A percentile compares a stretch with the other conserved stretches of the same genome.
These are phyloP conservation scores for Penicillium sp. DNA, from an alignment of 2,329 filamentous ascomycete genomes.

Conservation along the genomic window DNA sequence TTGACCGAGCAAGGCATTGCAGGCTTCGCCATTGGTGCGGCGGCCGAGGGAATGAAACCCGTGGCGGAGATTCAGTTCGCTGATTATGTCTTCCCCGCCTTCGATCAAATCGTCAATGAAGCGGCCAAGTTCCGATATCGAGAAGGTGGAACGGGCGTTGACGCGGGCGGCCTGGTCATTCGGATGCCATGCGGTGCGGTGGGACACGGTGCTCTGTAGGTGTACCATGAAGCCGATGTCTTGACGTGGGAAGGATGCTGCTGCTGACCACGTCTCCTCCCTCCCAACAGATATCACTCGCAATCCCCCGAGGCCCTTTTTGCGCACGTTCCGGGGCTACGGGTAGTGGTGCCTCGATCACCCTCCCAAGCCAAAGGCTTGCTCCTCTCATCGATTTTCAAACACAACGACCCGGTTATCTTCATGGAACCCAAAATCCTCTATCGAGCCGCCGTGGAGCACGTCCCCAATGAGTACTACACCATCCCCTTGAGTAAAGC, in stretches of 20 bases:
- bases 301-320: slow-evolving; percentile 88
- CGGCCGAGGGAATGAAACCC: slow-evolving; percentile 86
- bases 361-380: slow-evolving; percentile 87
- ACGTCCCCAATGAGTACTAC: slow-evolving; percentile 78
- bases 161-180: slow-evolving; percentile 76
- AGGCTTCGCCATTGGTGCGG: slow-evolving; percentile 86
- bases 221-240: too few species aligned
- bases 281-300: slow-evolving; percentile 63
- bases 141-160: slow-evolving; percentile 61
- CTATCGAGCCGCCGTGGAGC: slow-evolving; percentile 86
- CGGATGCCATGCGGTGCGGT: slow-evolving; percentile 89
- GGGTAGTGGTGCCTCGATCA: slow-evolving; percentile 81
- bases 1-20: slow-evolving; percentile 91
- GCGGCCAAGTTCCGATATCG: slow-evolving; percentile 84
- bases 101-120: slow-evolving; percentile 92
- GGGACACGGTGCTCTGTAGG: slow-evolving; percentile 74
- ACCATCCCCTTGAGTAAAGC: slow-evolving; percentile 82
- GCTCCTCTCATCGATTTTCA: slow-evolving; percentile 69
- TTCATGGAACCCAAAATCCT: slow-evolving; percentile 95
- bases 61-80: slow-evolving; percentile 95
- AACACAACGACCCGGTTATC: slow-evolving; percentile 77
- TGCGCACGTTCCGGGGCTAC: slow-evolving; percentile 78
- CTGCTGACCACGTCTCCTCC: too few species aligned
- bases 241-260: too few species aligned
- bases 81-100: slow-evolving; percentile 89